Base-by-base conservation (phyloP, 2,329 filamentous ascomycete species). In the Teratosphaeria nubilosa region DNA sequence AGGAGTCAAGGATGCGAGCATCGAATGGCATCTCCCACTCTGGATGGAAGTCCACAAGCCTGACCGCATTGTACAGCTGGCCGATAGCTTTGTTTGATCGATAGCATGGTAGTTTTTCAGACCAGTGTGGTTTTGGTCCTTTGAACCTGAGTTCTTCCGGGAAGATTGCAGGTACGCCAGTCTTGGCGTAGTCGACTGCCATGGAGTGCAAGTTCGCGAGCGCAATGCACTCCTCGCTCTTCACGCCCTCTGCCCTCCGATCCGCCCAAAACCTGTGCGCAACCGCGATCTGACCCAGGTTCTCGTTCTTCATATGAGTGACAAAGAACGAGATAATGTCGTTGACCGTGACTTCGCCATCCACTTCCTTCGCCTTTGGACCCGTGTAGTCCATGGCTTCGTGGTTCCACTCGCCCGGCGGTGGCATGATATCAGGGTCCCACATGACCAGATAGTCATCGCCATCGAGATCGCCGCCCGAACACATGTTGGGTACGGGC, bases 371-470 rank as follows among this genome's bases (percentile, higher is more conserved):
- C 0, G 87, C 82, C 51, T 78, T 76, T 0, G 83, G 77, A 0
- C 84, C 77, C 0, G 79, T 77, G 67, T 91, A 94, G 62, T 87
- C 80, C 90, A 97, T 96, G 0, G 94, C 86, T 0, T 80, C 75
- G 34, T 82, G 77, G 64, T 94, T 89, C 83, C 88, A 89, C 55
- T 82, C 75, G 20, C 20, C 20, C n/a, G 41, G n/a, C 1, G 73
- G 63, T 0, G 90, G 90, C 27, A 95, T 77, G 6, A 99, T 76
- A 14, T 82, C 80, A 24, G 79, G 71, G 64, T 99, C 91, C 92
- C 94, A 99, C 52, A 96, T 87, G 5, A 97, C 85, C 57, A 97
- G 86, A 70, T 91, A 99, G 69, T 99, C 94, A 66, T 99, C 94
- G 0, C 94, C 94, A 68, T 99, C 94, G 0, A 99, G 80, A 68